phyloP scores from a whole-genome alignment of 2,329 filamentous ascomycete species.

The Dactylellina haptotyla region DNA sequence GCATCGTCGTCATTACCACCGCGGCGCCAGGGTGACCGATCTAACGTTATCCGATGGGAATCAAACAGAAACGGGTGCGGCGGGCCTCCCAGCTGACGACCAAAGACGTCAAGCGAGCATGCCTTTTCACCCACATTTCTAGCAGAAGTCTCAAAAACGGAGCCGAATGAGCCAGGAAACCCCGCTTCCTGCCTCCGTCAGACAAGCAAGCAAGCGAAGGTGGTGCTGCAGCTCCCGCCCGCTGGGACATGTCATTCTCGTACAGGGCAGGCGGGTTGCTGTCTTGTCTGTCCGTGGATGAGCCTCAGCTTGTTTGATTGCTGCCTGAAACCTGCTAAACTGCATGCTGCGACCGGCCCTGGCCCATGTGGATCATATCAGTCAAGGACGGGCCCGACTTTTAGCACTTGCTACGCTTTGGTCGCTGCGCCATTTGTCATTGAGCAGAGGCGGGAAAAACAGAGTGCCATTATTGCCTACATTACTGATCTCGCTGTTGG shows the following conservation, averaged over 20 bases:
- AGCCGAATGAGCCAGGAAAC: no score
- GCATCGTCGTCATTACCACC: no score
- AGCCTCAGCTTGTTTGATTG: background rate
- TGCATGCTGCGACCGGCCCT: background rate
- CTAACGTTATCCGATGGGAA: background rate
- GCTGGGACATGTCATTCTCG: no score
- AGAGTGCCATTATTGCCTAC: no score
- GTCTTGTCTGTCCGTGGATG: background rate
- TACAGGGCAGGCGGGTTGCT: background rate
- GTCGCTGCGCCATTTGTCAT: conserved; percentile 43
- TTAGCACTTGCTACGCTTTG: conserved; percentile 13
- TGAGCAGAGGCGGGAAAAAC: background rate
- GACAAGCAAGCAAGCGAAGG: no score
- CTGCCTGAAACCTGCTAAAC: conserved; percentile 7
- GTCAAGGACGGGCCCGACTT: no score
- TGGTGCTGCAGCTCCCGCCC: no score
- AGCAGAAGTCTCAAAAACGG: no score
- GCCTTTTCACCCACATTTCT: no score
- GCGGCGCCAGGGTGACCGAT: no score
- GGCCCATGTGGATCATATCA: no score
- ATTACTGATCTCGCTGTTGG: background rate
- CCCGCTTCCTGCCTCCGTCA: background rate
- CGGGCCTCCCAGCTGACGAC: background rate
- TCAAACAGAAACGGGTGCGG: no score
- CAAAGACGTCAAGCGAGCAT: background rate